phyloP scores from a whole-genome alignment of 768 basidiomycete species.

The Leccinellum albellum region DNA sequence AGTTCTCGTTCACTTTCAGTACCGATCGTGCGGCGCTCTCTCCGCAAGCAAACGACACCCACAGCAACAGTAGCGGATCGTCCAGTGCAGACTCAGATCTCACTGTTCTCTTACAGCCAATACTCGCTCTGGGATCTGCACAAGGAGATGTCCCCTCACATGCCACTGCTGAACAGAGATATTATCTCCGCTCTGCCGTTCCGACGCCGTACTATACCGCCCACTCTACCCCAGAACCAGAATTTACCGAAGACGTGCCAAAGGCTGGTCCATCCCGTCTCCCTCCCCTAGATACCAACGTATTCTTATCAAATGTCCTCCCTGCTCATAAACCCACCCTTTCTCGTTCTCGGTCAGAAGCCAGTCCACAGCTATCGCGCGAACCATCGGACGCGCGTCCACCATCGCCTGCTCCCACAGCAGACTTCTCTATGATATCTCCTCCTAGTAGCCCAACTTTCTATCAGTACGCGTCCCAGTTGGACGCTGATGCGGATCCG shows the following conservation, averaged over 20 bases:
- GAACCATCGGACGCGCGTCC: slow-evolving; percentile 28
- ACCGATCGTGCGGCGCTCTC: slow-evolving; percentile 4
- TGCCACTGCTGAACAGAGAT: slow-evolving; percentile 12
- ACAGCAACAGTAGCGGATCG: slow-evolving; percentile 8
- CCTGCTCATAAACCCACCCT: slow-evolving; percentile 18
- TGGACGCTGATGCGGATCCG: slow-evolving; percentile 17
- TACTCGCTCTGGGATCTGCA: slow-evolving; percentile 10
- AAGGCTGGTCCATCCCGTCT: slow-evolving; percentile 28
- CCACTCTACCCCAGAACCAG: slow-evolving; percentile 30
- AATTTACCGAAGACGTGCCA: slow-evolving; percentile 10
- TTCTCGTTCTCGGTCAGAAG: slow-evolving; percentile 25
- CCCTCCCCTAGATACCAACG: slow-evolving; percentile 20
- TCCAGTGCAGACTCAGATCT: slow-evolving; percentile 23
- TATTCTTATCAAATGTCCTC: slow-evolving; percentile 3
- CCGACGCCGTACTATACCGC: slow-evolving; percentile 34
- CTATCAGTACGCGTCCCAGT: slow-evolving; percentile 31
- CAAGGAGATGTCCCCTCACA: slow-evolving; percentile 8
- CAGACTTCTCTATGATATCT: slow-evolving; percentile 46
- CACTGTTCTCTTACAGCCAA: slow-evolving; percentile 12
- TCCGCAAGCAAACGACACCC: background rate
- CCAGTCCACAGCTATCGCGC: slow-evolving; percentile 22
- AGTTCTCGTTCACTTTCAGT: slow-evolving; percentile 10
- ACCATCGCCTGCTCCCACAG: slow-evolving; percentile 42
- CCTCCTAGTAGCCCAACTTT: slow-evolving; percentile 37
- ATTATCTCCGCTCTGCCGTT: slow-evolving; percentile 19